Percentiles rank a stretch among this genome's conserved stretches.
Conservation (phyloP, 2,329 filamentous ascomycete genomes). For the Colletotrichum melonis region DNA sequence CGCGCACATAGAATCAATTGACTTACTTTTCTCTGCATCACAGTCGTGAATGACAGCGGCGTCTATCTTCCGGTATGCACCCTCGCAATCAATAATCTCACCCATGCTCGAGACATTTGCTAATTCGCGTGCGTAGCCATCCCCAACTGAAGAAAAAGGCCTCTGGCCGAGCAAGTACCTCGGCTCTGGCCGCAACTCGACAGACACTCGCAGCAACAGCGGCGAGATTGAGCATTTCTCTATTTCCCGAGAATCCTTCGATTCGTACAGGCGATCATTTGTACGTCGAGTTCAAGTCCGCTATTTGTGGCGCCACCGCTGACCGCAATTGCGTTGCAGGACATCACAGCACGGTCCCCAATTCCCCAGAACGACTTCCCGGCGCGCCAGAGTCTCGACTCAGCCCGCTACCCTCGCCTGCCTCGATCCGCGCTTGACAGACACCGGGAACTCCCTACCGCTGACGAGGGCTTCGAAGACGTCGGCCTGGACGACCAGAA, state of each 20-base stretch:
- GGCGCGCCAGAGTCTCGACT: conserved; percentile 86
- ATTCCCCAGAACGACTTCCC: conserved; percentile 68
- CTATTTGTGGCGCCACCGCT: background rate
- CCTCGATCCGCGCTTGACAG: conserved; percentile 71
- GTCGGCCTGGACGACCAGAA: conserved; percentile 86
- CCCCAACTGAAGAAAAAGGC: conserved; percentile 84
- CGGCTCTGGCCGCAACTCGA: conserved; percentile 61
- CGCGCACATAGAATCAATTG: conserved; percentile 39
- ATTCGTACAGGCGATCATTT: conserved; percentile 95
- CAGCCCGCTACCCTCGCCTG: conserved; percentile 71
- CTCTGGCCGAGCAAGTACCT: conserved; percentile 76
- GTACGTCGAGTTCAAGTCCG: conserved; percentile 63
- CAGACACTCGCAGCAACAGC: conserved; percentile 66
- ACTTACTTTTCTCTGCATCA: conserved; percentile 39
- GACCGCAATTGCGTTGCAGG: conserved; percentile 61
- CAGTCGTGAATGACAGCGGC: conserved; percentile 96
- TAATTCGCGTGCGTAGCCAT: conserved; percentile 69
- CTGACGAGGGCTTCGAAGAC: conserved; percentile 87
- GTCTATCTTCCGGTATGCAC: conserved; percentile 87
- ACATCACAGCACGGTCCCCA: conserved; percentile 90
- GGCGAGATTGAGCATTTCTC: conserved; percentile 92
- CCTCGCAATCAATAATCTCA: conserved; percentile 18
- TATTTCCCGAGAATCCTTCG: conserved; percentile 96
- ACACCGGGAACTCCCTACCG: conserved; percentile 71
- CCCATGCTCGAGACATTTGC: conserved; percentile 38